Conservation (phyloP, 2,329 filamentous ascomycete species). For the Tothia fuscella region DNA sequence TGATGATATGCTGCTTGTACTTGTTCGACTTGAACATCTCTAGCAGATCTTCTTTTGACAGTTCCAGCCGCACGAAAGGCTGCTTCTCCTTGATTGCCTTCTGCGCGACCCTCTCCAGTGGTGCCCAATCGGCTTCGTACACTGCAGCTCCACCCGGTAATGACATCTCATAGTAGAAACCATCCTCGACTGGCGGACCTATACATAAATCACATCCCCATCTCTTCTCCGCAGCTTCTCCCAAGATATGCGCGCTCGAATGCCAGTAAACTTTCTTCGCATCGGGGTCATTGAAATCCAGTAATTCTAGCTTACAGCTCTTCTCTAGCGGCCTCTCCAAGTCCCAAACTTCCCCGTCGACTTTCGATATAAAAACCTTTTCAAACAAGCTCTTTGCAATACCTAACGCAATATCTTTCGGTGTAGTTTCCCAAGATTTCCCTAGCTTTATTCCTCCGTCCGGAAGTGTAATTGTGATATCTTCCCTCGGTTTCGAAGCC, state of each 20-base stretch:
- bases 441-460: conserved; percentile 61
- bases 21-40: conserved; percentile 98
- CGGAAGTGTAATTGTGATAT: conserved; percentile 61
- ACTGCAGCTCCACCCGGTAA: conserved; percentile 60
- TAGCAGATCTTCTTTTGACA: conserved; percentile 81
- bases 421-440: conserved; percentile 85
- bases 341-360: conserved; percentile 87
- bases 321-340: conserved; percentile 79
- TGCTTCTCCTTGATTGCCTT: conserved; percentile 95
- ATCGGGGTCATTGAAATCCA: conserved; percentile 64
- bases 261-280: conserved; percentile 98
- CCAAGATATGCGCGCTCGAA: conserved; percentile 88
- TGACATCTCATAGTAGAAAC: conserved; percentile 90
- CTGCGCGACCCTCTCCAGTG: conserved; percentile 66
- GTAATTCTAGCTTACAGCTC: conserved; percentile 71
- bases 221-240: conserved; percentile 80
- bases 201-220: conserved; percentile 90
- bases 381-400: conserved; percentile 80
- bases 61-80: conserved; percentile 76
- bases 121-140: conserved; percentile 67
- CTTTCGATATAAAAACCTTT: conserved; percentile 73
- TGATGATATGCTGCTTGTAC: conserved; percentile 97
- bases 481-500: conserved; percentile 55
- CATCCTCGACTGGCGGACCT: conserved; percentile 81
- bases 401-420: conserved; percentile 60